These are phyloP conservation scores for Barbatosphaeria neglecta DNA, from an alignment of 495 filamentous ascomycete genomes.

Conservation along the genomic window DNA sequence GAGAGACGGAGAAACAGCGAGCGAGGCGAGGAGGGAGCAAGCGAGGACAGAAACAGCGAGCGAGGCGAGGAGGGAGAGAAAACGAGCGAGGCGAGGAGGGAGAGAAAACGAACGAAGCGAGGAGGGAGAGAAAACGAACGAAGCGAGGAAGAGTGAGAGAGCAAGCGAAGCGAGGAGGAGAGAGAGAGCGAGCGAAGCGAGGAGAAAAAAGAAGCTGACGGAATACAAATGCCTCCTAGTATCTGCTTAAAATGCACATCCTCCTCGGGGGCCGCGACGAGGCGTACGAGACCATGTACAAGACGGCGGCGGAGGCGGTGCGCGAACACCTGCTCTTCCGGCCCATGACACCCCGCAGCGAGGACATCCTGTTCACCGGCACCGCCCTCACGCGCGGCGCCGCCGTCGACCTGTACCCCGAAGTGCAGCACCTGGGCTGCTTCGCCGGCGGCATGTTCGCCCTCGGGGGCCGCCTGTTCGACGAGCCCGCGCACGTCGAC, in stretches of 20 bases:
- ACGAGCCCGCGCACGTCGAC: conserved; percentile 57
- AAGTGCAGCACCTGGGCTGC: conserved; percentile 47
- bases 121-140: too few species aligned
- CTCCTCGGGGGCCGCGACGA: conserved; percentile 91
- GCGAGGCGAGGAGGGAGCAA: too few species aligned
- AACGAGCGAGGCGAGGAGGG: too few species aligned
- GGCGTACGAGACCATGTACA: conserved; percentile 78
- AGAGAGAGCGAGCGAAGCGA: too few species aligned
- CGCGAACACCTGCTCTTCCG: conserved; percentile 61
- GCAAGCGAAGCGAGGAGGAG: too few species aligned
- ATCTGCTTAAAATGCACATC: conserved; percentile 85
- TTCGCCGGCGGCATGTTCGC: conserved; percentile 91
- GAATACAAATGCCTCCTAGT: too few species aligned
- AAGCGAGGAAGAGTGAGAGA: too few species aligned
- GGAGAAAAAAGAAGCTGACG: too few species aligned
- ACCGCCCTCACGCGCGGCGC: conserved; percentile 15
- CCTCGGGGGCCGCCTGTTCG: conserved; percentile 67
- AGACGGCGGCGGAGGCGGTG: conserved; percentile 48
- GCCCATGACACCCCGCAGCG: conserved; percentile 40
- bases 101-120: too few species aligned
- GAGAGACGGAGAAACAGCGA: too few species aligned
- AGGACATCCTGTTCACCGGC: conserved; percentile 50
- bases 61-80: too few species aligned
- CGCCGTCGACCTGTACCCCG: conserved; percentile 15
- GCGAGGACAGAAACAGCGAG: too few species aligned